Percentiles rank a stretch among this genome's conserved stretches.
phyloP scores from a whole-genome alignment of 2,329 filamentous ascomycete species.

The Alternaria burnsii region DNA sequence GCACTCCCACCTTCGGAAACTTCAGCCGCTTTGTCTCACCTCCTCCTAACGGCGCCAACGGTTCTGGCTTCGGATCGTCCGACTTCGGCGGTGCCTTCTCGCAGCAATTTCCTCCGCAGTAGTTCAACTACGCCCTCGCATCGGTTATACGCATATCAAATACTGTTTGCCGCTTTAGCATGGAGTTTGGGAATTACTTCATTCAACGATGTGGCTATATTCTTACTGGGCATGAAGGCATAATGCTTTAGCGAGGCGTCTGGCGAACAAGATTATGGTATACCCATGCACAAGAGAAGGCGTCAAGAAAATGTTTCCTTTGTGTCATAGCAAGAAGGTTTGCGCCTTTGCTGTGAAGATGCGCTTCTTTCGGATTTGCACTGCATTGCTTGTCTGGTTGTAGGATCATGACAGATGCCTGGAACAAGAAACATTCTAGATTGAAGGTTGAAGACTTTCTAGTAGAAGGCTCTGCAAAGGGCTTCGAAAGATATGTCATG shows the following conservation, averaged over 20 bases:
- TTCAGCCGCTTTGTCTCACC: slow-evolving; percentile 6
- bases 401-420: not conserved
- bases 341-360: not conserved
- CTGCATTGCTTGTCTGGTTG: not conserved
- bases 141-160: slow-evolving; percentile 5
- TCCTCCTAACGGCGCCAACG: slow-evolving; percentile 12
- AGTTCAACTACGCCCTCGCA: slow-evolving; percentile 1
- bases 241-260: slow-evolving; percentile 24
- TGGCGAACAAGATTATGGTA: slow-evolving; percentile 16
- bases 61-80: slow-evolving; percentile 6
- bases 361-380: not conserved
- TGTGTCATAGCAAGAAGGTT: not conserved
- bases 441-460: not conserved
- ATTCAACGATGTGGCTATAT: not conserved
- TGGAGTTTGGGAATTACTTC: slow-evolving; percentile 18
- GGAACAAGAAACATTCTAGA: not conserved
- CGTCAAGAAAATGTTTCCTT: slow-evolving; percentile 7
- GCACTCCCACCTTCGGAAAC: not conserved
- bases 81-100: slow-evolving; percentile 21
- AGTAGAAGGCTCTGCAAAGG: not conserved
- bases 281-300: slow-evolving; percentile 14
- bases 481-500: not conserved
- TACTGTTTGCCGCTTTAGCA: slow-evolving; percentile 19
- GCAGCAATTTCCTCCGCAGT: slow-evolving; percentile 21
- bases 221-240: slow-evolving; percentile 10